A percentile compares a stretch with the other conserved stretches of the same genome.
Conservation (phyloP, 1,284 basidiomycete species). For the Phylloporus sp. region DNA sequence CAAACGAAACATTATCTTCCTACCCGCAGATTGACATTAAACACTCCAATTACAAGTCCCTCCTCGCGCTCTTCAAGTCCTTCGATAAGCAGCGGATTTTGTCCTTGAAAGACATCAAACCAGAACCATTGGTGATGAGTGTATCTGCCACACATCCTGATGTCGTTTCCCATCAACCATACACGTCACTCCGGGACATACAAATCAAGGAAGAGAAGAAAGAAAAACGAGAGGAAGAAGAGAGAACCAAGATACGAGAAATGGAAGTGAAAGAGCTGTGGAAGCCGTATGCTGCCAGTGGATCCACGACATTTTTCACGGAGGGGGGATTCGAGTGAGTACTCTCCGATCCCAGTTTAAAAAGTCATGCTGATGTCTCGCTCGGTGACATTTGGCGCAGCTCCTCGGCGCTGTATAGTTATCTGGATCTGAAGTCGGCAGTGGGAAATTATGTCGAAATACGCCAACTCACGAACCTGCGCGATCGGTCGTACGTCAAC, state of each 20-base stretch:
- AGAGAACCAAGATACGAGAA: slow-evolving; percentile 49
- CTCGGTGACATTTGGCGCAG: slow-evolving; percentile 46
- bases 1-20: slow-evolving; percentile 34
- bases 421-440: slow-evolving; percentile 55
- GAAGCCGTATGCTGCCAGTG: slow-evolving; percentile 66
- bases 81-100: slow-evolving; percentile 74
- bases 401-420: slow-evolving; percentile 56
- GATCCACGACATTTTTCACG: slow-evolving; percentile 60
- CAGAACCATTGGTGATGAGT: slow-evolving; percentile 63
- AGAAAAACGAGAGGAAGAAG: slow-evolving; percentile 50
- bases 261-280: slow-evolving; percentile 69
- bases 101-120: slow-evolving; percentile 72
- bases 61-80: slow-evolving; percentile 78
- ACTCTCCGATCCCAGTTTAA: neutral
- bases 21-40: slow-evolving; percentile 60
- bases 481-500: slow-evolving; percentile 72
- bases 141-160: slow-evolving; percentile 67
- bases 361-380: slow-evolving; percentile 6
- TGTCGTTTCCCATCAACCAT: slow-evolving; percentile 53
- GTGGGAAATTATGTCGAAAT: slow-evolving; percentile 66
- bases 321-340: slow-evolving; percentile 60
- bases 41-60: slow-evolving; percentile 77
- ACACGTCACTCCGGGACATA: slow-evolving; percentile 66
- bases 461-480: slow-evolving; percentile 66
- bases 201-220: slow-evolving; percentile 58